These are phyloP conservation scores for Lanmaoa pseudosensibilis DNA, from an alignment of 768 basidiomycete genomes.

Conservation along the genomic window DNA sequence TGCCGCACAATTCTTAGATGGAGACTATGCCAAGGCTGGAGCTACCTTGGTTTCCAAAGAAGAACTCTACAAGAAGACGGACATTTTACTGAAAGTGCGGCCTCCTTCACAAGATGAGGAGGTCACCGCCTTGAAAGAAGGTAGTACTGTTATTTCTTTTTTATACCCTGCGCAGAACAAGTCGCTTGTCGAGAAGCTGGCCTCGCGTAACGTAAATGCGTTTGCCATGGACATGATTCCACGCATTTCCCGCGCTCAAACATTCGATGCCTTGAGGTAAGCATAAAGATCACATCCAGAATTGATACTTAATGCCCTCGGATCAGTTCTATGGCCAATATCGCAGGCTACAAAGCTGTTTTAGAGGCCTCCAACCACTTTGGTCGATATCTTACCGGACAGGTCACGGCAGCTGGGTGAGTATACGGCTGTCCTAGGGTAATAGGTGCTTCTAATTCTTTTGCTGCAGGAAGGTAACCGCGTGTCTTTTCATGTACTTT, in stretches of 20 bases:
- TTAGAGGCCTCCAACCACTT: conserved; percentile 89
- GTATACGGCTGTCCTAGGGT: conserved; percentile 28
- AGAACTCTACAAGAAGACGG: conserved; percentile 64
- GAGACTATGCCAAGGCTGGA: conserved; percentile 75
- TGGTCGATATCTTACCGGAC: conserved; percentile 86
- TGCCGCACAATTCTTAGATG: conserved; percentile 77
- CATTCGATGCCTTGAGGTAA: conserved; percentile 85
- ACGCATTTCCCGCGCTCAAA: conserved; percentile 86
- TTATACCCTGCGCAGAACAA: conserved; percentile 84
- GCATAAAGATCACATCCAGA: conserved; percentile 7
- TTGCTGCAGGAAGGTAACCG: conserved; percentile 42
- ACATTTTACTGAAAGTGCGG: conserved; percentile 86
- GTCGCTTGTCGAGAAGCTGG: conserved; percentile 64
- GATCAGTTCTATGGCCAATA: conserved; percentile 87
- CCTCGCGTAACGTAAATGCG: conserved; percentile 63
- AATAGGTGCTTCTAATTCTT: conserved; percentile 3
- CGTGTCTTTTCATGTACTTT: background rate
- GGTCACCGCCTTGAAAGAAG: conserved; percentile 59
- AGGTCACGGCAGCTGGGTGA: conserved; percentile 88
- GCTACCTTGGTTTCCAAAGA: conserved; percentile 74
- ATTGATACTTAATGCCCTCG: background rate
- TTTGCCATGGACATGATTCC: conserved; percentile 95
- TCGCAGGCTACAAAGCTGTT: conserved; percentile 91
- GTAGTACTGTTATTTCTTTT: conserved; percentile 81
- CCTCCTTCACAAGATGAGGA: conserved; percentile 70